phyloP scores from a whole-genome alignment of 2,329 filamentous ascomycete genomes.

The Talaromyces sp. region DNA sequence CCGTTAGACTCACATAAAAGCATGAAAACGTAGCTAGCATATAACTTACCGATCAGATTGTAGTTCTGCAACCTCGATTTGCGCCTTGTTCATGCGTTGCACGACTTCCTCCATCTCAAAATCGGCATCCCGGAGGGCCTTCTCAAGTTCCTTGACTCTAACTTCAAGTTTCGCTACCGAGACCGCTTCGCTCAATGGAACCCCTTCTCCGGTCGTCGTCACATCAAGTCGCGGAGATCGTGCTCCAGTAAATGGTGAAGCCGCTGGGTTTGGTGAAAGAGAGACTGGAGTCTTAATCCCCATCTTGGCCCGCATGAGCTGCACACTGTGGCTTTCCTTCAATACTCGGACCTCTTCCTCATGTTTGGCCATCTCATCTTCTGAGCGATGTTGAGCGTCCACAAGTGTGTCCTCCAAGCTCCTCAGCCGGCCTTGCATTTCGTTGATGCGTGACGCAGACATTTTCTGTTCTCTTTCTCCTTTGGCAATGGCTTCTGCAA shows the following conservation, averaged over 20 bases:
- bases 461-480: slow-evolving; percentile 78
- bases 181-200: slow-evolving; percentile 61
- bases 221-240: slow-evolving; percentile 57
- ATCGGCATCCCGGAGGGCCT: slow-evolving; percentile 69
- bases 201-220: slow-evolving; percentile 57
- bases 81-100: slow-evolving; percentile 71
- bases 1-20: background rate
- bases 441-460: slow-evolving; percentile 75
- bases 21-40: background rate
- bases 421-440: slow-evolving; percentile 75
- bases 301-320: slow-evolving; percentile 67
- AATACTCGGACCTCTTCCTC: slow-evolving; percentile 77
- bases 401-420: slow-evolving; percentile 78
- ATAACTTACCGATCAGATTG: slow-evolving; percentile 49
- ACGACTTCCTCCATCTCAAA: slow-evolving; percentile 80
- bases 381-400: slow-evolving; percentile 75
- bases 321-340: slow-evolving; percentile 69
- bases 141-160: slow-evolving; percentile 79
- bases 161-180: slow-evolving; percentile 71
- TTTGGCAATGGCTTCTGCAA: slow-evolving; percentile 72
- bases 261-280: slow-evolving; percentile 54
- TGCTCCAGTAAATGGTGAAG: slow-evolving; percentile 57
- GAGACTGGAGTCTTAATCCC: slow-evolving; percentile 42
- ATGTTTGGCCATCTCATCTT: slow-evolving; percentile 75
- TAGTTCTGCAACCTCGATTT: slow-evolving; percentile 75